Evolutionary conservation across 805 yeast genomes (phyloP), one percentile per base, ranked within the genome.

Genomic region (Ogataea saltuana): DNA sequence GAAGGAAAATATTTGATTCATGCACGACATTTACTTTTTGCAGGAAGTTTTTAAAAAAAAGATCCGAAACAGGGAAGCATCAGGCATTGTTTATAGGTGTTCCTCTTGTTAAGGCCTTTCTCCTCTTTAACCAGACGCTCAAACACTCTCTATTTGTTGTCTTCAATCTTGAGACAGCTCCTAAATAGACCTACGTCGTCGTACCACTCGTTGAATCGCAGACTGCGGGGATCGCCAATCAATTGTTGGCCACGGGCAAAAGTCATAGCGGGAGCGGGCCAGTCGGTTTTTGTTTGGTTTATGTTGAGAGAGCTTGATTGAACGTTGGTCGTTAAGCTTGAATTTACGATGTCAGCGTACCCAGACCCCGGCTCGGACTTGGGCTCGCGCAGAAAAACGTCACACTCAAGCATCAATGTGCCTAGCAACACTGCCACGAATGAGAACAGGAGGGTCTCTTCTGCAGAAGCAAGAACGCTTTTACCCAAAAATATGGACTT

Each of bases 401-500:
- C 38, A 15, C 12, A 21, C 11, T 37, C 40, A 15, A 22, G 33
- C 20, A 11, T n/a, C 4, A 21, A 7, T 11, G 25, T 19, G 25
- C 17, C 33, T n/a, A n/a, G n/a, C 18, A n/a, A 23, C 20, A 26
- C 21, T 5, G 13, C 26, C 18, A 10, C 26, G 13, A 29, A 20
- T 9, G 33, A 39, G 17, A 28, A 19, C 17, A 29, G 25, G 25
- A 44, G 46, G 29, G 30, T 31, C 35, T 22, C 36, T 15, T 30
- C 45, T 4, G 16, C 41, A 7, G 47, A 46, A 18, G 18, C 23
- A 5, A 41, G 40, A 18, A 15, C 38, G 2, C 38, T n/a, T 11
- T 3, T 20, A 29, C 10, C 13, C 38, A 39, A 29, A 13, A 15
- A 13, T 16, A 2, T 28, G 8, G 53, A 49, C 9, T 27, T 40